A percentile compares a stretch with the other conserved stretches of the same genome.
phyloP scores from a whole-genome alignment of 768 basidiomycete genomes.

The Leccinum pellstonianum region DNA sequence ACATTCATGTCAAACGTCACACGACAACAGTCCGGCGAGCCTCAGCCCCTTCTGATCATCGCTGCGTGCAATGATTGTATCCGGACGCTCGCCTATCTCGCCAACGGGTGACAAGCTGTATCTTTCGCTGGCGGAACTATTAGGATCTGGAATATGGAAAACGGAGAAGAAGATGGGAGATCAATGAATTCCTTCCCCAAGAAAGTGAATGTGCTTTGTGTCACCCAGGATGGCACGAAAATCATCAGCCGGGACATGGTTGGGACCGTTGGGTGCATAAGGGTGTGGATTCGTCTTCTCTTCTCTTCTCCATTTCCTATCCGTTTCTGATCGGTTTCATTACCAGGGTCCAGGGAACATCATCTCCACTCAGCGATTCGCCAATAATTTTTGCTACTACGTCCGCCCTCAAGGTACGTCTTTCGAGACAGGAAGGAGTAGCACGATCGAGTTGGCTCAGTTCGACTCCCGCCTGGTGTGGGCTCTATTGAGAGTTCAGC shows the following conservation, averaged over 20 bases:
- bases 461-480: too few relatives aligned
- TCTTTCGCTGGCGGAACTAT: not conserved
- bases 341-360: too few relatives aligned
- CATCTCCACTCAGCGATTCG: too few relatives aligned
- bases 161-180: not conserved
- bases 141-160: not conserved
- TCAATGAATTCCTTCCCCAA: not conserved
- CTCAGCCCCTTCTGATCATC: not conserved
- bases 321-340: too few relatives aligned
- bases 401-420: too few relatives aligned
- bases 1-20: not conserved
- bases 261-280: not conserved
- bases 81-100: slow-evolving; percentile 1
- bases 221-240: slow-evolving; percentile 1
- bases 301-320: too few relatives aligned
- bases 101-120: not conserved
- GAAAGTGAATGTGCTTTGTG: not conserved
- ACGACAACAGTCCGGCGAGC: not conserved
- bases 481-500: too few relatives aligned
- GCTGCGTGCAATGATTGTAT: not conserved
- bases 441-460: too few relatives aligned
- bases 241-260: not conserved
- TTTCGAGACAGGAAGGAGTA: too few relatives aligned
- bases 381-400: too few relatives aligned
- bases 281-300: not conserved